Evolutionary conservation across 805 yeast genomes (phyloP), one percentile per base, ranked within the genome.

Genomic region (Metschnikowia colocasiae): DNA sequence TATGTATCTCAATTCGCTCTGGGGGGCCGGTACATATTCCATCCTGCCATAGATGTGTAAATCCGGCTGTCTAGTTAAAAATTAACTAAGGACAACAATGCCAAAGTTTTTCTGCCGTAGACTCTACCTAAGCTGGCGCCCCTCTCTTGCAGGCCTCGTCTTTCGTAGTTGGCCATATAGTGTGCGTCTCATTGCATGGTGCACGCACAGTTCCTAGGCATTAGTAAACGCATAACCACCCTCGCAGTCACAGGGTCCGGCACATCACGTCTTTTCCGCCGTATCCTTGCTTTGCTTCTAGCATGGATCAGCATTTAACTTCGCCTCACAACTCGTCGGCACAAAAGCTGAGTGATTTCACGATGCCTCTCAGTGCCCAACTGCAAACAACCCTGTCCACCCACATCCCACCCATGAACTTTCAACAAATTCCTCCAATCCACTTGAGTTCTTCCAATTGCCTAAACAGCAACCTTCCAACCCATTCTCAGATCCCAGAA

Each of bases 331-430:
- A 7, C n/a, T 29, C 34, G 8, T n/a, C 33, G 30, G 40, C 30
- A 6, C 40, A 23, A 18, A 39, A 23, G 18, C 23, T 9, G 15
- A n/a, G 19, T 19, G 42, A 39, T 16, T 27, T 12, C 30, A 5
- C 34, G 10, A n/a, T 30, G 13, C 34, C 33, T 10, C 26, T n/a
- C 12, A 29, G 41, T 18, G 29, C n/a, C 9, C 34, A 39, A 19
- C 26, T 19, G 34, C 42, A 27, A 6, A 10, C 10, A 15, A 27
- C 27, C 5, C 42, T 10, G 19, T 16, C 30, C 8, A 23, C n/a
- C 42, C 34, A 39, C 10, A 20, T 39, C 9, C 42, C 42, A 13
- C 42, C 42, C 42, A 22, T 39, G 34, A 27, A 27, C 26, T 39
- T 18, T 26, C 32, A 27, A 12, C 42, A 39, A 29, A 39, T 39